Evolutionary conservation across 805 yeast species (phyloP), one percentile per base, ranked within the genome.

Genomic region (Candida caryicola): DNA sequence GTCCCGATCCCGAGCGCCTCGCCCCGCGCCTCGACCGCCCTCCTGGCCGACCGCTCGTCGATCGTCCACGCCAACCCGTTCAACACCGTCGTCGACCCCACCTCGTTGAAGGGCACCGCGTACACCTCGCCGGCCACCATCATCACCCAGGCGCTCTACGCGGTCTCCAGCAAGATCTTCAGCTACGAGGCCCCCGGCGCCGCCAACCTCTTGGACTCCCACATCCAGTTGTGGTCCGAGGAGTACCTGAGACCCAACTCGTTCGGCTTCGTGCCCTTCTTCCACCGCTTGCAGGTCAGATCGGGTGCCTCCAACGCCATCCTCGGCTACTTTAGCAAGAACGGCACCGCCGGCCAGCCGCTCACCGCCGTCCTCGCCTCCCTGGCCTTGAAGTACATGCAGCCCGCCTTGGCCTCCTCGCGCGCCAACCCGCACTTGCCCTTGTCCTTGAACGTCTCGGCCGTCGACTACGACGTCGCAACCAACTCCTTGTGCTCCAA

Each of bases 221-320:
- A 77, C 33, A 55, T 83, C 45, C 69, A 68, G 44, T 59, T 73
- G 36, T 88, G 95, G 95, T 56, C 71, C 31, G 59, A 66, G 32
- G 60, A 69, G 34, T 69, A 68, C 53, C 73, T 76, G 52, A 52
- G 71, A 31, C 54, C 57, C 28, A 82, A 83, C 55, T 66, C 77
- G 10, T 54, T 60, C 32, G 81, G 80, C 17, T 62, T 59, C n/a
- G 77, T 81, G 38, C 93, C 95, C 18, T 69, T 69, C 37, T 61
- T 82, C 49, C 69, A 78, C 54, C 66, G 74, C 46, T 60, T 82
- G 40, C 88, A 89, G 54, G 76, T 86, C 40, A 79, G 95, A 58
- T 69, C 83, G 2, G 97, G 96, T 51, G 93, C 96, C 23, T 86
- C 91, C 32, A 74, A 79, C 45, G 76, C 85, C 18, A 73, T 91